phyloP scores from a whole-genome alignment of 495 filamentous ascomycete genomes.

The Annulohypoxylon nitens region DNA sequence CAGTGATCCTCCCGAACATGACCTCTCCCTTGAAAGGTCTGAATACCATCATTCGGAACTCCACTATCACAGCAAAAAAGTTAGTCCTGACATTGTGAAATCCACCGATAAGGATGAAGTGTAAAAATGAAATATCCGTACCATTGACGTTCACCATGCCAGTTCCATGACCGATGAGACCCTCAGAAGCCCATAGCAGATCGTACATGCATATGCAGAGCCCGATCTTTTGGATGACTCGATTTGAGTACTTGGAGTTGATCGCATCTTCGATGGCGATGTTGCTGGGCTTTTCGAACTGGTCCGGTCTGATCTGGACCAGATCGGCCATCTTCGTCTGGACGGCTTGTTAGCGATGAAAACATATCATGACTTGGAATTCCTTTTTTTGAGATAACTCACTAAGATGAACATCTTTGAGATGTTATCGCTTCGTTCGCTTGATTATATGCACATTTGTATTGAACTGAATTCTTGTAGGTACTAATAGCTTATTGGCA shows the following conservation, averaged over 20 bases:
- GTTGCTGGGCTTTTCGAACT: slow-evolving; percentile 82
- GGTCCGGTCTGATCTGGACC: slow-evolving; percentile 87
- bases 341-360: slow-evolving; percentile 6
- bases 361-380: neutral
- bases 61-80: slow-evolving; percentile 66
- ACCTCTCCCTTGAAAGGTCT: slow-evolving; percentile 94
- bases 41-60: slow-evolving; percentile 94
- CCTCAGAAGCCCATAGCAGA: slow-evolving; percentile 86
- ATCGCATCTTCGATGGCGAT: slow-evolving; percentile 92
- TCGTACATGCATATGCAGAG: slow-evolving; percentile 94
- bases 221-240: slow-evolving; percentile 76
- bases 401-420: slow-evolving; percentile 61
- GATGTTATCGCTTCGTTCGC: slow-evolving; percentile 2
- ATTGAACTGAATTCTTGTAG: neutral
- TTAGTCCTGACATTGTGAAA: neutral
- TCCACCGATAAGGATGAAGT: neutral
- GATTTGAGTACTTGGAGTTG: slow-evolving; percentile 93
- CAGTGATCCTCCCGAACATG: slow-evolving; percentile 81
- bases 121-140: slow-evolving; percentile 50
- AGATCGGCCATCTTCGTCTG: slow-evolving; percentile 85
- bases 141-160: slow-evolving; percentile 94
- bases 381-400: slow-evolving; percentile 8
- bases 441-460: neutral
- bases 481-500: neutral
- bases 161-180: slow-evolving; percentile 88